Conservation (phyloP, 257 asterid species). For the Rhazya stricta region DNA sequence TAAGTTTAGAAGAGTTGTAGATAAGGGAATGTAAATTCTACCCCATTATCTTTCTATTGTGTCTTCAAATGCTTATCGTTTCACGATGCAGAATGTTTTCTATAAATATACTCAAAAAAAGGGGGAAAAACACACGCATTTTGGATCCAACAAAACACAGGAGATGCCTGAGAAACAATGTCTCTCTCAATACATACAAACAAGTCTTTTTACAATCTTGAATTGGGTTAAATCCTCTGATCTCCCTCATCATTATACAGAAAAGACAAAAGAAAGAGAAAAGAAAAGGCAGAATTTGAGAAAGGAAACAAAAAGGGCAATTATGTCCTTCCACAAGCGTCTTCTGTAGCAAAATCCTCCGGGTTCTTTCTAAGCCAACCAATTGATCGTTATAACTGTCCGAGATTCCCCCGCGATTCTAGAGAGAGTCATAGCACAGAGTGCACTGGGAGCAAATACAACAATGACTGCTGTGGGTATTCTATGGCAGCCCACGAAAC, state of each 20-base stretch:
- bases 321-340: conserved; percentile 2
- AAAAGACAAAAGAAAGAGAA: neutral
- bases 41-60: neutral
- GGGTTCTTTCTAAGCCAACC: conserved; percentile 6
- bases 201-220: too few species aligned
- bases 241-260: neutral
- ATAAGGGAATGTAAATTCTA: conserved; percentile 1
- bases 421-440: neutral
- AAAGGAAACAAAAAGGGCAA: neutral
- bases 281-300: neutral
- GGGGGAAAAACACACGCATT: too few species aligned
- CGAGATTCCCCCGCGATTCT: conserved; percentile 18
- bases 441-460: neutral
- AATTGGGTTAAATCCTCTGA: neutral
- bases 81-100: neutral
- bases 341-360: neutral
- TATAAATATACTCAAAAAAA: too few species aligned
- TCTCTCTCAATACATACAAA: too few species aligned
- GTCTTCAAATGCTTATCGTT: neutral
- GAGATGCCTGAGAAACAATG: neutral
- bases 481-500: conserved; percentile 41
- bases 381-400: conserved; percentile 6
- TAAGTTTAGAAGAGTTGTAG: neutral
- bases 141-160: neutral
- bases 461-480: conserved; percentile 67